A percentile compares a stretch with the other conserved stretches of the same genome.
Evolutionary conservation across 345 rosid genomes (phyloP).

Genomic region (Ricinus communis): DNA sequence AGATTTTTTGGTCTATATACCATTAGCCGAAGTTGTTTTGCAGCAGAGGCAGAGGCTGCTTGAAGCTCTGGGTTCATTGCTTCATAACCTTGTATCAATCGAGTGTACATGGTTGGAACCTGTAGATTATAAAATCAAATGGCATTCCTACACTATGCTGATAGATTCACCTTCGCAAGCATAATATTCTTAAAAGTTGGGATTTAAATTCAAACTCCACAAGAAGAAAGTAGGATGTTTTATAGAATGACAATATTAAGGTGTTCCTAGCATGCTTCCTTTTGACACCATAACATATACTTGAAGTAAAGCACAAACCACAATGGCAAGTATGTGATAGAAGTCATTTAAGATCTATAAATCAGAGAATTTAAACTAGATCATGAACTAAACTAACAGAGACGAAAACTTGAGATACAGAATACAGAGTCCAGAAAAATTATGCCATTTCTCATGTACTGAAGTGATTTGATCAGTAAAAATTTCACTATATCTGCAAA

Average conservation of each 20-base stretch:
- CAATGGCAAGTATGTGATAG: neutral
- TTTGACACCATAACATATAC: neutral
- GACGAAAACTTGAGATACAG: too few relatives aligned
- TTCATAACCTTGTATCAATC: constrained; percentile 95
- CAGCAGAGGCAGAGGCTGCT: constrained; percentile 67
- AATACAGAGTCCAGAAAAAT: too few relatives aligned
- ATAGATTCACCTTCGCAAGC: constrained; percentile 4
- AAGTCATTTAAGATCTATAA: neutral
- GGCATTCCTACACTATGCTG: neutral
- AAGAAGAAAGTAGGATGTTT: neutral
- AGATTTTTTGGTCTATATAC: constrained; percentile 37
- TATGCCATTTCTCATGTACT: neutral
- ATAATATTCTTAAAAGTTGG: neutral
- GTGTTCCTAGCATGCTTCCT: neutral
- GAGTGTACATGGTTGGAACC: constrained; percentile 97
- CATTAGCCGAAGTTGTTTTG: constrained; percentile 81
- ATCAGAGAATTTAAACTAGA: neutral
- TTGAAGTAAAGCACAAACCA: neutral
- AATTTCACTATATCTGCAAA: neutral
- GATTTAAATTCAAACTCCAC: neutral
- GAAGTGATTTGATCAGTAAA: neutral
- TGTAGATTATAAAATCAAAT: constrained; percentile 29
- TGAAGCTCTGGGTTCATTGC: constrained; percentile 76
- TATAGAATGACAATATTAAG: neutral
- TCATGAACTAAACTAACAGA: neutral